These are phyloP conservation scores for Amylostereum areolatum DNA, from an alignment of 1,284 basidiomycete species.

Conservation along the genomic window DNA sequence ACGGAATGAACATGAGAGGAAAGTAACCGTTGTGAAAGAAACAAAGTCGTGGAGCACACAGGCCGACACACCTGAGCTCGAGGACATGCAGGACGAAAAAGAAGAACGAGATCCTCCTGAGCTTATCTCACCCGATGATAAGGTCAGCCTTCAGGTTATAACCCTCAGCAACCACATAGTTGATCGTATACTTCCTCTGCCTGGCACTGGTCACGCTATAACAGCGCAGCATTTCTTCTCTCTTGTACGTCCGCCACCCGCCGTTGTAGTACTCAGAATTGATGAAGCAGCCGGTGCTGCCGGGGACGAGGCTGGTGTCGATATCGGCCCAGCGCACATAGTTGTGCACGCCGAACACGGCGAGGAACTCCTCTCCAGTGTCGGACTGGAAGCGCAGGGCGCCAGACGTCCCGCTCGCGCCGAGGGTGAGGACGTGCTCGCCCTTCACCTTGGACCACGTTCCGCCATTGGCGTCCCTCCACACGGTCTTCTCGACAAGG, in stretches of 20 bases:
- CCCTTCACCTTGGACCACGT: constrained; percentile 31
- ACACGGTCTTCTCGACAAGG: constrained; percentile 28
- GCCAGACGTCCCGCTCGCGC: constrained; percentile 32
- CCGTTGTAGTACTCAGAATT: constrained; percentile 24
- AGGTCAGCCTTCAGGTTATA: constrained; percentile 20
- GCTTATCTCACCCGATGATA: constrained; percentile 15
- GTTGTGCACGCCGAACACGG: constrained; percentile 34
- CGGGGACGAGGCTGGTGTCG: constrained; percentile 19
- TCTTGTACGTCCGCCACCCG: constrained; percentile 5
- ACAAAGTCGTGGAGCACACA: too few relatives aligned
- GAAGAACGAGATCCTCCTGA: too few relatives aligned
- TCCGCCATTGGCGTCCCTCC: constrained; percentile 25
- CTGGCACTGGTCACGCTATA: constrained; percentile 15
- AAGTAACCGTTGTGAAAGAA: too few relatives aligned
- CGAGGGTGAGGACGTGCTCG: constrained; percentile 23
- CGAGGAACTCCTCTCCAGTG: constrained; percentile 24
- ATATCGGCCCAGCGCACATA: constrained; percentile 34
- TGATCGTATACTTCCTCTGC: constrained; percentile 16
- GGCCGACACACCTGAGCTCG: too few relatives aligned
- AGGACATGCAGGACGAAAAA: too few relatives aligned
- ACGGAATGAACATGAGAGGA: too few relatives aligned
- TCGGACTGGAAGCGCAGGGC: constrained; percentile 26
- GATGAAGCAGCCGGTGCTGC: constrained; percentile 21
- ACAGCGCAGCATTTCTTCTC: constrained; percentile 18
- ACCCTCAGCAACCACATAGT: constrained; percentile 19